Evolutionary conservation across 371 early-diverging fungal species (phyloP).

Genomic region (Synchytrium microbalum): DNA sequence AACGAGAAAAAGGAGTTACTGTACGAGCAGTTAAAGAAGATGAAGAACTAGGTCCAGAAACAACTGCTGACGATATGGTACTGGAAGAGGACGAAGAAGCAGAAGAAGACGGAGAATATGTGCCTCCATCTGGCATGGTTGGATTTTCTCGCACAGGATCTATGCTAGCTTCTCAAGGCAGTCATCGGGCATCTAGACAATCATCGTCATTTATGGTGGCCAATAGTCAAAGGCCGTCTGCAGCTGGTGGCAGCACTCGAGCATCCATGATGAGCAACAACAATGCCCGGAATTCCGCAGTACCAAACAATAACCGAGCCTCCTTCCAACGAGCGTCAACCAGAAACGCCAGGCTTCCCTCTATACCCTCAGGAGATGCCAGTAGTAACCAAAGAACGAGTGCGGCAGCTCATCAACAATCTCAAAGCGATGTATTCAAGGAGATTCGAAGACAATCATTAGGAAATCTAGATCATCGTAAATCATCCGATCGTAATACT

Average conservation of each 20-base stretch:
- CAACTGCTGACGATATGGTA: not conserved
- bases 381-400: no score
- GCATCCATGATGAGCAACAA: no score
- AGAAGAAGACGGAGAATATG: not conserved
- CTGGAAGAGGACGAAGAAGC: not conserved
- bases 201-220: no score
- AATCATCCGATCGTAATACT: not conserved
- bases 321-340: no score
- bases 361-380: not conserved
- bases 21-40: not conserved
- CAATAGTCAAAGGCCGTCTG: no score
- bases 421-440: not conserved
- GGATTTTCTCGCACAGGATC: no score
- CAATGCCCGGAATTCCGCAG: no score
- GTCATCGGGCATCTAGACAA: no score
- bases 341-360: not conserved
- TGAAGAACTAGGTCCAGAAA: not conserved
- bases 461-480: not conserved
- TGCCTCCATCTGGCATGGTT: not conserved
- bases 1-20: not conserved
- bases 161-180: no score
- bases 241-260: no score
- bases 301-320: no score
- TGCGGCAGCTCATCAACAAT: not conserved
- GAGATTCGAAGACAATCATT: not conserved